Evolutionary conservation across 495 filamentous ascomycete species (phyloP).

Genomic region (Daldinia grandis): DNA sequence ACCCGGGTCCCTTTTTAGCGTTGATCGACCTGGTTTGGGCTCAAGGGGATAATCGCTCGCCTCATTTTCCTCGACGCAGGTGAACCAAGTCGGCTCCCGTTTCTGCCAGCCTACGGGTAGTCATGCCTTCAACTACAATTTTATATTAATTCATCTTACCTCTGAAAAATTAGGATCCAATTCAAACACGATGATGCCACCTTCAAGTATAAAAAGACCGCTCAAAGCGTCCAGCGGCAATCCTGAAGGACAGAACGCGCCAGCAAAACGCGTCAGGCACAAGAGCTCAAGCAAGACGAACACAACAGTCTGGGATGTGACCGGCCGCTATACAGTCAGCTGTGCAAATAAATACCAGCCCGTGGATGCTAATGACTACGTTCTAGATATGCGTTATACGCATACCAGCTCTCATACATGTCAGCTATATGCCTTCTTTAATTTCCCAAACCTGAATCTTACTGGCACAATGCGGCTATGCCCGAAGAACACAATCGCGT

Average conservation of each 20-base stretch:
- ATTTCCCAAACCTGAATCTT: conserved; percentile 13
- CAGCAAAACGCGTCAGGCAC: conserved; percentile 13
- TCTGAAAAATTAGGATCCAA: background rate
- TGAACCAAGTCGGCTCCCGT: background rate
- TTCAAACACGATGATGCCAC: background rate
- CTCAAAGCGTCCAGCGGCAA: background rate
- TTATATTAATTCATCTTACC: background rate
- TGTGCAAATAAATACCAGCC: conserved; percentile 15
- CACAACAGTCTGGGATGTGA: conserved; percentile 11
- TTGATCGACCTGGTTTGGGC: conserved; percentile 10
- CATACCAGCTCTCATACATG: conserved; percentile 19
- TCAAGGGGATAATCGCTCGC: conserved; percentile 19
- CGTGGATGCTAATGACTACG: conserved; percentile 9
- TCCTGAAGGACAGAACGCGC: conserved; percentile 4
- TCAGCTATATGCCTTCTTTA: conserved; percentile 17
- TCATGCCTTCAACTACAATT: background rate
- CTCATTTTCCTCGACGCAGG: conserved; percentile 9
- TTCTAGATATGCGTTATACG: conserved; percentile 18
- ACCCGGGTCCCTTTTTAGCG: conserved; percentile 15
- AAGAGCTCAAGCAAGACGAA: conserved; percentile 12
- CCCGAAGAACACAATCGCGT: conserved; percentile 9
- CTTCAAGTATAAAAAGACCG: background rate
- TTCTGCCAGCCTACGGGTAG: background rate
- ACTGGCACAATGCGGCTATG: conserved; percentile 12
- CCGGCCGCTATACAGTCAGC: conserved; percentile 4